These are phyloP conservation scores for Litsea cubeba DNA, from an alignment of 164 flowering plant species.

Conservation along the genomic window DNA sequence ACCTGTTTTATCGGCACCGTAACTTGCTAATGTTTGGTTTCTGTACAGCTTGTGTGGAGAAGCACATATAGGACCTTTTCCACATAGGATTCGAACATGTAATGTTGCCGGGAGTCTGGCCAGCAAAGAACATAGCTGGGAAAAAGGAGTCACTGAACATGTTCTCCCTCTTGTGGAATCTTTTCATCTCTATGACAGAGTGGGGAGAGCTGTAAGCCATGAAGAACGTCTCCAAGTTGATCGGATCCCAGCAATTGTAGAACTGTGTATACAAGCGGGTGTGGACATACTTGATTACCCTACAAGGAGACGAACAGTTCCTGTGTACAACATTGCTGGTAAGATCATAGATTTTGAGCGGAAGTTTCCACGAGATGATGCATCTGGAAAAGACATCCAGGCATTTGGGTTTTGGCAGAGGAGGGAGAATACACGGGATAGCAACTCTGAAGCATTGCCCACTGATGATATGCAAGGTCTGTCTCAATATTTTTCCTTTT, in stretches of 20 bases:
- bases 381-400: slow-evolving; percentile 26
- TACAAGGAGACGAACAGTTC: slow-evolving; percentile 41
- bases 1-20: neutral
- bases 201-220: slow-evolving; percentile 57
- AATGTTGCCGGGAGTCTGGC: slow-evolving; percentile 28
- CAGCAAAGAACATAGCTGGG: slow-evolving; percentile 44
- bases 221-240: slow-evolving; percentile 41
- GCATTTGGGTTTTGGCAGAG: slow-evolving; percentile 48
- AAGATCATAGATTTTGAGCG: slow-evolving; percentile 44
- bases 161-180: slow-evolving; percentile 42
- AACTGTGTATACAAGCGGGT: slow-evolving; percentile 56
- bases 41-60: slow-evolving; percentile 46
- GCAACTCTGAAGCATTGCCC: slow-evolving; percentile 4
- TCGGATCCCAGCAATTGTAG: slow-evolving; percentile 46
- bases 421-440: slow-evolving; percentile 11
- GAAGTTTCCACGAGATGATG: slow-evolving; percentile 42
- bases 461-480: slow-evolving; percentile 42
- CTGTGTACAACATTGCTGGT: slow-evolving; percentile 45
- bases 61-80: slow-evolving; percentile 45
- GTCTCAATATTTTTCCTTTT: neutral
- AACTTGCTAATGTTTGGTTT: neutral
- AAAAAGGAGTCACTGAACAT: slow-evolving; percentile 28
- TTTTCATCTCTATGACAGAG: slow-evolving; percentile 53
- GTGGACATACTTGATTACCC: slow-evolving; percentile 50
- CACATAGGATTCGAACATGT: slow-evolving; percentile 46